These are phyloP conservation scores for Leucocoprinus birnbaumii DNA, from an alignment of 768 basidiomycete genomes.

Conservation along the genomic window DNA sequence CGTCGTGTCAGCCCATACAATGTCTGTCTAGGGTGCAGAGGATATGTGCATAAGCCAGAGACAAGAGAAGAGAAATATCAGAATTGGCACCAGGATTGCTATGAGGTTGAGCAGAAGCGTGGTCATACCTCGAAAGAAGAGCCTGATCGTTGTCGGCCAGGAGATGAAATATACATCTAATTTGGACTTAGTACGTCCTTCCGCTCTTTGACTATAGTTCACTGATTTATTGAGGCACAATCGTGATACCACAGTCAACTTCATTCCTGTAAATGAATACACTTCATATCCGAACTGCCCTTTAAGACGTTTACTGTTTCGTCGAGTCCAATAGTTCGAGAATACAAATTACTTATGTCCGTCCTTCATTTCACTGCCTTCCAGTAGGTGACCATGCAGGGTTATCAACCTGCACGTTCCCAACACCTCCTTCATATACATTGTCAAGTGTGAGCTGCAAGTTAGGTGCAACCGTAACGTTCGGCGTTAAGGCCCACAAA, in stretches of 20 bases:
- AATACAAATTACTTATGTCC: background rate
- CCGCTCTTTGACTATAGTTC: too few species aligned
- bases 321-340: too few species aligned
- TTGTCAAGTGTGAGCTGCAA: conserved; percentile 54
- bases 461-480: conserved; percentile 43
- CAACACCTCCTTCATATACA: conserved; percentile 66
- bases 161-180: background rate
- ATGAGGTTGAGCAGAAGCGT: background rate
- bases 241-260: too few species aligned
- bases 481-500: conserved; percentile 63
- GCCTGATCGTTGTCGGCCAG: background rate
- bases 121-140: background rate
- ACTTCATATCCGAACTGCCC: too few species aligned
- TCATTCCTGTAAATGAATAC: too few species aligned
- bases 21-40: conserved; percentile 5
- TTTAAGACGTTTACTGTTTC: too few species aligned
- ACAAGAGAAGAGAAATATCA: background rate
- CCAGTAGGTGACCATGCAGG: conserved; percentile 49
- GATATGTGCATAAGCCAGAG: background rate
- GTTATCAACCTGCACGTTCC: conserved; percentile 51
- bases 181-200: too few species aligned
- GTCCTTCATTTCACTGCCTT: background rate
- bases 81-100: conserved; percentile 6
- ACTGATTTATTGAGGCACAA: too few species aligned
- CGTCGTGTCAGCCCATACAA: conserved; percentile 1